Percentiles rank a stretch among this genome's conserved stretches.
phyloP scores from a whole-genome alignment of 352 stramenopile genomes.

The Phytophthora chlamydospora region DNA sequence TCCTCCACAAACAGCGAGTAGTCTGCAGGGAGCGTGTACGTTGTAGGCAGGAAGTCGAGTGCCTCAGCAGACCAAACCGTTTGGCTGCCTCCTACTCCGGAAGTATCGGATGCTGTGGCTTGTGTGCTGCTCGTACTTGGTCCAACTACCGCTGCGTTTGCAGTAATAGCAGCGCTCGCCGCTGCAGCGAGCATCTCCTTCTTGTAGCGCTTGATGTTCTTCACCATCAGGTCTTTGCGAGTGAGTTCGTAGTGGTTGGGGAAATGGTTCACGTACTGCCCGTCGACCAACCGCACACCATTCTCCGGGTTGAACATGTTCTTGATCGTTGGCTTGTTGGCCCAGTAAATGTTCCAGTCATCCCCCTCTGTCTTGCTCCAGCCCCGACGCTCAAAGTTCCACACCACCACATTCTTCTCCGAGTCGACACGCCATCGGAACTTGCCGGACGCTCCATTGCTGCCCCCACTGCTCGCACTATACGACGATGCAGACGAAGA shows the following conservation, averaged over 20 bases:
- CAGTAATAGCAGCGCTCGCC: not conserved
- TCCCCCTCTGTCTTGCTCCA: slow-evolving; percentile 85
- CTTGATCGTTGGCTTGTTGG: slow-evolving; percentile 89
- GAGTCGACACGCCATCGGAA: slow-evolving; percentile 75
- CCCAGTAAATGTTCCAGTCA: slow-evolving; percentile 96
- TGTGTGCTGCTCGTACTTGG: not conserved
- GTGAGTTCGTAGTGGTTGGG: slow-evolving; percentile 94
- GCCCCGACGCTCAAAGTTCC: slow-evolving; percentile 85
- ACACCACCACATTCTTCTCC: slow-evolving; percentile 84
- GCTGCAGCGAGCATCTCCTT: slow-evolving; percentile 52
- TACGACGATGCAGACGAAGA: slow-evolving; percentile 7
- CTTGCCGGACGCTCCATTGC: slow-evolving; percentile 18
- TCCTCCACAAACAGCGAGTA: slow-evolving; percentile 95
- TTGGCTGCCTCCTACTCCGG: not conserved
- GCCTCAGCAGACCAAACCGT: slow-evolving; percentile 21
- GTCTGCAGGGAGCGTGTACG: slow-evolving; percentile 93
- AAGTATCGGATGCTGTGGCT: not conserved
- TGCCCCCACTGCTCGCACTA: slow-evolving; percentile 1
- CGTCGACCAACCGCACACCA: slow-evolving; percentile 60
- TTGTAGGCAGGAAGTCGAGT: slow-evolving; percentile 87
- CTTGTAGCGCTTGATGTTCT: slow-evolving; percentile 94
- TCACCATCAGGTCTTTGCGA: slow-evolving; percentile 94
- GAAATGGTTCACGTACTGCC: slow-evolving; percentile 86
- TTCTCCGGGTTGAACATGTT: slow-evolving; percentile 91
- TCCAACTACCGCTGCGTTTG: not conserved